Conservation (phyloP, 2,329 filamentous ascomycete species). For the Xylariomycetidae sp. region DNA sequence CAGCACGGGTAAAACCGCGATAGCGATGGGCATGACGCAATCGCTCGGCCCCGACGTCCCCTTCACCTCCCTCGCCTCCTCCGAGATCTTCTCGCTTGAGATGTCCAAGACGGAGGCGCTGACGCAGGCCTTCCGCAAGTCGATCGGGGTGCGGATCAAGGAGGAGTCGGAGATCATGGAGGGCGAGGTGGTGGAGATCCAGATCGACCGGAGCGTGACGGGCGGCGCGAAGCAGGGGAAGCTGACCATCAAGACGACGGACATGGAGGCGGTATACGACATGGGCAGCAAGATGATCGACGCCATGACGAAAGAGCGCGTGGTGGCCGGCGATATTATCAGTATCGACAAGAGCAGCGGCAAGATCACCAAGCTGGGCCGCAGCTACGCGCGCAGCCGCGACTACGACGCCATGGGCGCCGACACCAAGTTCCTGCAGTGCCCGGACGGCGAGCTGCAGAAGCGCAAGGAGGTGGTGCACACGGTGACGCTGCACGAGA, state of each 20-base stretch:
- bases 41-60: constrained; percentile 91
- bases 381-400: constrained; percentile 88
- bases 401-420: constrained; percentile 99
- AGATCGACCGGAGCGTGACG: constrained; percentile 95
- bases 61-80: constrained; percentile 92
- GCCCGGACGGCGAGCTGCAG: constrained; percentile 94
- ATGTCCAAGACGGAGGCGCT: constrained; percentile 99
- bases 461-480: constrained; percentile 96
- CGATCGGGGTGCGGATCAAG: constrained; percentile 95
- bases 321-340: constrained; percentile 97
- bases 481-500: constrained; percentile 95
- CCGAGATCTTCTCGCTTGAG: constrained; percentile 96
- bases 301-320: constrained; percentile 97
- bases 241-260: constrained; percentile 97
- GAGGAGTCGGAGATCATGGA: constrained; percentile 99
- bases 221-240: constrained; percentile 98
- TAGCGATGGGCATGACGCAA: constrained; percentile 98
- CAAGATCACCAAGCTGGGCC: constrained; percentile 94
- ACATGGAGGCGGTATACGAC: constrained; percentile 99
- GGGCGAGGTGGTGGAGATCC: constrained; percentile 97
- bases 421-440: constrained; percentile 97
- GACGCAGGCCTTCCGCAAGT: constrained; percentile 98
- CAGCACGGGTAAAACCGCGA: constrained; percentile 96
- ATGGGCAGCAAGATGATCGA: constrained; percentile 99
- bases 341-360: constrained; percentile 98